Base-by-base conservation (phyloP, 805 yeast genomes). In the Nakazawaea populi region DNA sequence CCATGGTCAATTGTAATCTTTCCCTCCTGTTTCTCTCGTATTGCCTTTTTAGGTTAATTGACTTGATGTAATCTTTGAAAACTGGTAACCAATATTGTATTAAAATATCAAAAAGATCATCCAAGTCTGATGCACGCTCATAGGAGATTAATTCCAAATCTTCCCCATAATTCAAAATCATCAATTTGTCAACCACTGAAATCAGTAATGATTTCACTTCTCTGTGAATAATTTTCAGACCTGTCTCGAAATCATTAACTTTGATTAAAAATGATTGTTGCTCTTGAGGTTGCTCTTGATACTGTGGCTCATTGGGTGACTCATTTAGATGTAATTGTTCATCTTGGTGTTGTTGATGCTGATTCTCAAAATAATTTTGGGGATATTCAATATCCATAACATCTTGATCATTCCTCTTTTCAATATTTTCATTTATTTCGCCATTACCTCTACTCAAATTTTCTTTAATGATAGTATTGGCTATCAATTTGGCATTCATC, bases 101-200 rank as follows among this genome's bases (percentile, higher is more conserved):
- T 11, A 87, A 60, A 4, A 68, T 63, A 1, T 63, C 56, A 2
- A 76, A 63, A 27, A 80, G 73, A 50, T 75, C 80, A 2, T 41
- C 46, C n/a, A 85, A 56, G 7, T 68, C 63, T 0, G 38, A 40
- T 1, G 78, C 55, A 2, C 58, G 36, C 12, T 64, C 55, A 59
- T 81, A 85, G 0, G 75, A 82, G 4, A 83, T 54, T 37, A 82
- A 60, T 2, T 70, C 77, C 11, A 80, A 52, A 44, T 84, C 88
- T 11, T 76, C 80, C 0, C 79, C 89, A 60, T 77, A 87, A 42
- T 73, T 80, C 4, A 66, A 60, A n/a, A 58, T 60, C 78, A 87
- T 74, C 11, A 77, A 76, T 45, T 62, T 63, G 44, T 77, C 81
- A 2, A 83, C 67, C 0, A 80, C 77, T 1, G 76, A 75, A 11